A percentile compares a stretch with the other conserved stretches of the same genome.
phyloP scores from a whole-genome alignment of 495 filamentous ascomycete species.

The Annulohypoxylon stygium region DNA sequence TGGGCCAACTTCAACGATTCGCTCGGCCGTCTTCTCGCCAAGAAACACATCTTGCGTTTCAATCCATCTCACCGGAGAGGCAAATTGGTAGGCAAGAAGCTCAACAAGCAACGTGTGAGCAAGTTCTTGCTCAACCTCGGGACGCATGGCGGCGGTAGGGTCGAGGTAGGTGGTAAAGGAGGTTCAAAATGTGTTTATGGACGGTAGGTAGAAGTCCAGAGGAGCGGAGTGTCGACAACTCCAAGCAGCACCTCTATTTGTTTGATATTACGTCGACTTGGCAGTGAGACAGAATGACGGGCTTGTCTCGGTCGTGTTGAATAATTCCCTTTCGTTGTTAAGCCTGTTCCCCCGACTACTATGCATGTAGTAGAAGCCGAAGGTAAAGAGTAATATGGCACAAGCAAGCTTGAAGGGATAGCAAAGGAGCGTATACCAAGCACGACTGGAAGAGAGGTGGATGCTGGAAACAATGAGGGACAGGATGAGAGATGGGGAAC shows the following conservation, averaged over 20 bases:
- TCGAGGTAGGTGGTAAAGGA: conserved; percentile 44
- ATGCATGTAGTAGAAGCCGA: background rate
- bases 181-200: conserved; percentile 12
- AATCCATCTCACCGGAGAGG: conserved; percentile 98
- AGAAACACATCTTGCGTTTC: conserved; percentile 99
- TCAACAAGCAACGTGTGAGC: conserved; percentile 97
- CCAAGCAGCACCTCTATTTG: conserved; percentile 22
- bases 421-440: conserved; percentile 39
- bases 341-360: conserved; percentile 1
- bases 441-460: conserved; percentile 25
- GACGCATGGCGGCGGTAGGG: conserved; percentile 79
- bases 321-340: conserved; percentile 3
- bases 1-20: conserved; percentile 97
- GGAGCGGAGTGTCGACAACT: conserved; percentile 31
- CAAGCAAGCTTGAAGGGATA: conserved; percentile 4
- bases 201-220: conserved; percentile 7
- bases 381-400: background rate
- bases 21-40: conserved; percentile 92
- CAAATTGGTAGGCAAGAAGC: conserved; percentile 98
- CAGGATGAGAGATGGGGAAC: conserved; percentile 3
- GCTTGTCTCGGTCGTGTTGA: conserved; percentile 10
- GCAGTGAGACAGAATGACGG: conserved; percentile 2
- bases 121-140: conserved; percentile 98
- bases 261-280: conserved; percentile 18
- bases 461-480: conserved; percentile 4